Percentiles rank a stretch among this genome's conserved stretches.
Evolutionary conservation across 495 filamentous ascomycete genomes (phyloP).

Genomic region (Aspergillus sclerotiicarbonarius): DNA sequence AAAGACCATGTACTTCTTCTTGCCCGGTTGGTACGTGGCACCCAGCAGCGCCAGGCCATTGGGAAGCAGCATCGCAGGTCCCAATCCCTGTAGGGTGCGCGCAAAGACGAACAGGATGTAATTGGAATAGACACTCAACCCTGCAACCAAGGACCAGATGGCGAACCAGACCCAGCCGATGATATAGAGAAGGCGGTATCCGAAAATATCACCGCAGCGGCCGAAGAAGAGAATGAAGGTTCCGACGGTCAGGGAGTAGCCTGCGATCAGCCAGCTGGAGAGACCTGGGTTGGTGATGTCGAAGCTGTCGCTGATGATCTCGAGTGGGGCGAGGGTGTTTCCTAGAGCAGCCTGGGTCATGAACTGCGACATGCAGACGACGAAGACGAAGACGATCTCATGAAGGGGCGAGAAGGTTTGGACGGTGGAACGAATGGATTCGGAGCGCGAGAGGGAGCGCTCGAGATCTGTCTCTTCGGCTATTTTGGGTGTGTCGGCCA

Average conservation of each 20-base stretch:
- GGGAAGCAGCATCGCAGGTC: conserved; percentile 59
- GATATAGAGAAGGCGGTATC: conserved; percentile 56
- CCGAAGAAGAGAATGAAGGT: conserved; percentile 66
- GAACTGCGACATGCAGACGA: conserved; percentile 36
- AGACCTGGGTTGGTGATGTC: conserved; percentile 36
- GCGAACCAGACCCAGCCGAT: conserved; percentile 57
- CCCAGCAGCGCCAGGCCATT: conserved; percentile 65
- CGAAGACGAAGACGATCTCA: conserved; percentile 26
- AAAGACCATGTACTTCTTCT: conserved; percentile 63
- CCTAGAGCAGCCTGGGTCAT: conserved; percentile 34
- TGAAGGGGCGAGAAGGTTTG: conserved; percentile 24
- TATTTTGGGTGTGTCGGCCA: background rate
- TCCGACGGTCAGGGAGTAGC: conserved; percentile 58
- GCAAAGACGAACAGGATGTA: conserved; percentile 56
- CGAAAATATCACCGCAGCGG: conserved; percentile 57
- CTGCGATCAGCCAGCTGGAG: conserved; percentile 55
- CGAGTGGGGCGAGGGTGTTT: conserved; percentile 36
- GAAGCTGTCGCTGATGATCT: conserved; percentile 48
- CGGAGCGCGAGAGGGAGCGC: background rate
- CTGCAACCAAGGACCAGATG: conserved; percentile 56
- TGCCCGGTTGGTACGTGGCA: conserved; percentile 49
- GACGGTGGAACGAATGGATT: conserved; percentile 22
- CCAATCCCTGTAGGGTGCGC: conserved; percentile 61
- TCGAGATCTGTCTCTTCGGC: background rate
- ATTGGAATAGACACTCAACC: conserved; percentile 48